Evolutionary conservation across 768 basidiomycete species (phyloP).

Genomic region (Xerocomellus chrysenteron): DNA sequence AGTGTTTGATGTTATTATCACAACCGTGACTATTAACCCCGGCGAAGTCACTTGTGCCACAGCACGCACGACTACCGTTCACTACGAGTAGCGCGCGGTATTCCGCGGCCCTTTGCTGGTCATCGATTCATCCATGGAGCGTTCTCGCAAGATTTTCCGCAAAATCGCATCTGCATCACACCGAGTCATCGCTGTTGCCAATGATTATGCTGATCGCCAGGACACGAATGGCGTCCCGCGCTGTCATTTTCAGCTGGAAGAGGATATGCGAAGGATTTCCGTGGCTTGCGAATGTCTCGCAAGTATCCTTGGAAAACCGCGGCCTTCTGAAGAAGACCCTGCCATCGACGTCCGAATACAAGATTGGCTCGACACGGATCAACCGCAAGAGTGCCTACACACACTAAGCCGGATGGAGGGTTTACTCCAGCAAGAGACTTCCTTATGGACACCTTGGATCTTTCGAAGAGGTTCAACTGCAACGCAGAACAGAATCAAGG

Average conservation of each 20-base stretch:
- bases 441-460: not conserved
- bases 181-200: not conserved
- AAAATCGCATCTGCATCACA: not conserved
- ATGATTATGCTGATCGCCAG: not conserved
- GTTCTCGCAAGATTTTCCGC: slow-evolving; percentile 1
- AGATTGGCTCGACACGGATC: not conserved
- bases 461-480: not conserved
- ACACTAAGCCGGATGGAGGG: not conserved
- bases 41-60: too few species aligned
- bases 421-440: not conserved
- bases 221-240: not conserved
- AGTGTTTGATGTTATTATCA: too few species aligned
- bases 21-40: too few species aligned
- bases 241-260: slow-evolving; percentile 5
- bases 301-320: not conserved
- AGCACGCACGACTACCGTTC: too few species aligned
- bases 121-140: slow-evolving; percentile 7
- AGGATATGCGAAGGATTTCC: slow-evolving; percentile 2
- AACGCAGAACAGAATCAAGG: not conserved
- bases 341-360: not conserved
- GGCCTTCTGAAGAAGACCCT: not conserved
- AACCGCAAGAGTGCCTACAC: not conserved
- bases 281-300: slow-evolving; percentile 4
- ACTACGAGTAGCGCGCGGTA: too few species aligned
- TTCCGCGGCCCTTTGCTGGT: not conserved